Evolutionary conservation across 1,139 yeast species (phyloP).

Genomic region (Petasospora fabianii): DNA sequence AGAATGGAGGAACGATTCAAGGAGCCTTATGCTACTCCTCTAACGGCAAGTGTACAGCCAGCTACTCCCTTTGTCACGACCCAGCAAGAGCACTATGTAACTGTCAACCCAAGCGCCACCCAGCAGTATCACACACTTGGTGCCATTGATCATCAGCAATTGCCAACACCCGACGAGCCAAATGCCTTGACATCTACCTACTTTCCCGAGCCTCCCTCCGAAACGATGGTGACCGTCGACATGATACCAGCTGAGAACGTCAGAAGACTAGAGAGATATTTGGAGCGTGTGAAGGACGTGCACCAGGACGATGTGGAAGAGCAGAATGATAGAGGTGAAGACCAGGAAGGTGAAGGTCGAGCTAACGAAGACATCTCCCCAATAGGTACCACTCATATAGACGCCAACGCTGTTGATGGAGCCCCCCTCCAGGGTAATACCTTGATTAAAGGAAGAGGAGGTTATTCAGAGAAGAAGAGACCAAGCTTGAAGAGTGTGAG

Average conservation of each 20-base stretch:
- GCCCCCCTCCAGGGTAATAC: no score
- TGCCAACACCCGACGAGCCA: not conserved
- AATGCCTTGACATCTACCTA: not conserved
- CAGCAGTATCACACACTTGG: not conserved
- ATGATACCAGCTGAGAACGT: slow-evolving; percentile 4
- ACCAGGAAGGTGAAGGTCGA: not conserved
- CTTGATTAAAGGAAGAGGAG: not conserved
- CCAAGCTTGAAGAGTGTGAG: not conserved
- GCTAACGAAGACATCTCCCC: no score
- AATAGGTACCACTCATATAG: no score
- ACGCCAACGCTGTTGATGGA: no score
- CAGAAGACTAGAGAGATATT: slow-evolving; percentile 2
- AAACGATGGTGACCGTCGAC: not conserved
- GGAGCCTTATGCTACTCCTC: not conserved
- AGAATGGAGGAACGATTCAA: not conserved
- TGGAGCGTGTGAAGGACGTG: slow-evolving; percentile 4
- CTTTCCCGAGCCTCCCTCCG: not conserved
- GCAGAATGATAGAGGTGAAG: no score
- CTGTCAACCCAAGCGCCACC: not conserved
- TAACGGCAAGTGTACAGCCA: not conserved
- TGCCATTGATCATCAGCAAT: not conserved
- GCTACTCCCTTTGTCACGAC: not conserved
- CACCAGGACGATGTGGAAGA: not conserved
- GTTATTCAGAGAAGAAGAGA: not conserved
- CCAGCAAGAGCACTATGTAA: not conserved